Evolutionary conservation across 305 asterid genomes (phyloP), one percentile per base, ranked within the genome.

Genomic region (Solanum aculeatissimum): DNA sequence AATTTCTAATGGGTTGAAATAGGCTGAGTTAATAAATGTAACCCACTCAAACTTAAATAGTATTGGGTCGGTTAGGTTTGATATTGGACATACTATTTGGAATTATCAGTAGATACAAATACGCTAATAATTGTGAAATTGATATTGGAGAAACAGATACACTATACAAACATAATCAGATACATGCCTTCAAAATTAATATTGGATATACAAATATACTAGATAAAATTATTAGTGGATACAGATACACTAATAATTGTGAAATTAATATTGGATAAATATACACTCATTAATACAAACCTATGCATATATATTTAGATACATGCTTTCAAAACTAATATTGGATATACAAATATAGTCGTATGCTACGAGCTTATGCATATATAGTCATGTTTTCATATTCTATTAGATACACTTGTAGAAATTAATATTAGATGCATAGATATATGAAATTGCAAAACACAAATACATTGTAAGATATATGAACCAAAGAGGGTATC

Each of bases 401-500:
- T 9, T 57, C 5, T n/a, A 57, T 55, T 55, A 6, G 14, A 4
- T n/a, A n/a, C 63, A n/a, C 27, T 57, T 6, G 0, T 57, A 57
- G 14, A n/a, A 57, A 57, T n/a, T 57, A 0, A 57, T 57, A n/a
- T 9, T n/a, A n/a, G 14, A 57, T 57, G 9, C 0, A 55, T 1
- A 55, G 0, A 55, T 55, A 55, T 4, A 55, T 18, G 2, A 55
- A 55, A 55, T 53, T 19, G 12, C 1, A 1, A 19, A 55, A 55
- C 1, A 57, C 12, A 57, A 57, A 57, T n/a, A 9, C 14, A 57
- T 4, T 57, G 13, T n/a, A n/a, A n/a, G 1, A 55, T n/a, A 57
- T 2, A n/a, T 13, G 7, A 9, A 0, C 0, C 14, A n/a, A 25
- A n/a, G 6, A 9, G 7, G 0, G 14, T n/a, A 57, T n/a, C 0